Evolutionary conservation across 352 stramenopile genomes (phyloP).

Genomic region (Globisporangium abappressorium): DNA sequence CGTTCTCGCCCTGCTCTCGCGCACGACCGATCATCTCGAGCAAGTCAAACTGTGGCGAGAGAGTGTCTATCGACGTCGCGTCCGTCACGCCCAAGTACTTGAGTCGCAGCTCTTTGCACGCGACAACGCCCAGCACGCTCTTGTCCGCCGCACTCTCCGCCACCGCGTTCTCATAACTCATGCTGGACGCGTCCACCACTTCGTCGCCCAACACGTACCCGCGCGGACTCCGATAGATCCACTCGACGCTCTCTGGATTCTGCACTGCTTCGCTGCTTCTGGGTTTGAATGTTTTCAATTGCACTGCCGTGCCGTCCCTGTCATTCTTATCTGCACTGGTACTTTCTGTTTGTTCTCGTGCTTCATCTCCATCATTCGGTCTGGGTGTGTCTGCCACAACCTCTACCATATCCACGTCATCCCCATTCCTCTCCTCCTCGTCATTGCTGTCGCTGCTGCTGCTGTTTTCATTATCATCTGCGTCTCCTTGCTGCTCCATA

Average conservation of each 20-base stretch:
- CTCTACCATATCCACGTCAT: conserved; percentile 1
- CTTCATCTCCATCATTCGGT: conserved; percentile 6
- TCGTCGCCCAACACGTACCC: conserved; percentile 59
- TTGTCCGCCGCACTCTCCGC: conserved; percentile 23
- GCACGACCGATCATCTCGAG: conserved; percentile 74
- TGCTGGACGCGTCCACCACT: conserved; percentile 43
- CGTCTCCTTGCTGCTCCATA: neutral
- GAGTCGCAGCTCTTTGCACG: conserved; percentile 58
- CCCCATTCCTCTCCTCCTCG: neutral
- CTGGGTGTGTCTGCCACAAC: neutral
- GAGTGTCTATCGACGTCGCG: conserved; percentile 46
- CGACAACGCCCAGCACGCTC: conserved; percentile 66
- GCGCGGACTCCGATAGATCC: conserved; percentile 61
- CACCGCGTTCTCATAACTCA: conserved; percentile 66
- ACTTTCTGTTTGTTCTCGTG: neutral
- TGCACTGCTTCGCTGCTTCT: conserved; percentile 16
- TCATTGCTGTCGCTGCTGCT: neutral
- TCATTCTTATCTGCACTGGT: neutral
- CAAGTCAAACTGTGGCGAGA: conserved; percentile 70
- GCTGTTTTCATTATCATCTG: neutral
- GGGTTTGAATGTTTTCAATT: neutral
- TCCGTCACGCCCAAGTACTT: conserved; percentile 69
- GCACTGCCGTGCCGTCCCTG: conserved; percentile 1
- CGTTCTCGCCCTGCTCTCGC: conserved; percentile 56
- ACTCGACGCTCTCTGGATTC: conserved; percentile 36